phyloP scores from a whole-genome alignment of 2,329 filamentous ascomycete species.

The Exophiala calicioides region DNA sequence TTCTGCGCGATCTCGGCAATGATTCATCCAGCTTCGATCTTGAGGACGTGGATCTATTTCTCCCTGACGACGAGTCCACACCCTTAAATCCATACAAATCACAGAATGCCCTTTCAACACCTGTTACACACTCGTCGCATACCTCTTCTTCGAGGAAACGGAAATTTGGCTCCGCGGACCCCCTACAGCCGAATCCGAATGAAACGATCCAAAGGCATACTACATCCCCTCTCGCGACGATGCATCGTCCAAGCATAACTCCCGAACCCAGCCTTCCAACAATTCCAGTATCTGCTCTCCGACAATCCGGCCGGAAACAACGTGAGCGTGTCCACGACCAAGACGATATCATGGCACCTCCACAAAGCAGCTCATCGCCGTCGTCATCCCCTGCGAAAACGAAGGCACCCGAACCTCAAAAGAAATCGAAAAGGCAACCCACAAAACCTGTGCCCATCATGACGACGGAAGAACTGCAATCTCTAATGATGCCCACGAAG shows the following conservation, averaged over 20 bases:
- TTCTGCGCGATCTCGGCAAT: slow-evolving; percentile 26
- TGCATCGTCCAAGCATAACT: neutral
- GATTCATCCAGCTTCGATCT: slow-evolving; percentile 28
- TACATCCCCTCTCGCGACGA: slow-evolving; percentile 1
- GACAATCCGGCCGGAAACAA: slow-evolving; percentile 17
- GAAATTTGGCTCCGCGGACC: slow-evolving; percentile 22
- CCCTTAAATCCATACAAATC: slow-evolving; percentile 15
- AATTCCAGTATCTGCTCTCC: slow-evolving; percentile 14
- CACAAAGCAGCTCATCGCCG: slow-evolving; percentile 20
- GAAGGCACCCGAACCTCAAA: neutral
- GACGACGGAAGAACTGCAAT: slow-evolving; percentile 25
- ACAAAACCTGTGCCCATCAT: slow-evolving; percentile 11
- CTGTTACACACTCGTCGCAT: slow-evolving; percentile 10
- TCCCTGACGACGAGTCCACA: slow-evolving; percentile 31
- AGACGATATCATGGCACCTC: slow-evolving; percentile 29
- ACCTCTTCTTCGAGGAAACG: slow-evolving; percentile 26
- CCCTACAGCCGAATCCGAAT: slow-evolving; percentile 5
- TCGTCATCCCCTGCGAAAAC: slow-evolving; percentile 16
- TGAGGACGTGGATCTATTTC: slow-evolving; percentile 28
- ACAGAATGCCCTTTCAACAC: slow-evolving; percentile 3
- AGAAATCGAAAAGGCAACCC: slow-evolving; percentile 10
- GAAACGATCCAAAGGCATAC: neutral
- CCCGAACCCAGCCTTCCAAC: slow-evolving; percentile 14
- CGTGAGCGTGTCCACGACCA: slow-evolving; percentile 9
- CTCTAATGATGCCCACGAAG: slow-evolving; percentile 23